Conservation (phyloP, 768 basidiomycete genomes). For the Royoungia palumana region DNA sequence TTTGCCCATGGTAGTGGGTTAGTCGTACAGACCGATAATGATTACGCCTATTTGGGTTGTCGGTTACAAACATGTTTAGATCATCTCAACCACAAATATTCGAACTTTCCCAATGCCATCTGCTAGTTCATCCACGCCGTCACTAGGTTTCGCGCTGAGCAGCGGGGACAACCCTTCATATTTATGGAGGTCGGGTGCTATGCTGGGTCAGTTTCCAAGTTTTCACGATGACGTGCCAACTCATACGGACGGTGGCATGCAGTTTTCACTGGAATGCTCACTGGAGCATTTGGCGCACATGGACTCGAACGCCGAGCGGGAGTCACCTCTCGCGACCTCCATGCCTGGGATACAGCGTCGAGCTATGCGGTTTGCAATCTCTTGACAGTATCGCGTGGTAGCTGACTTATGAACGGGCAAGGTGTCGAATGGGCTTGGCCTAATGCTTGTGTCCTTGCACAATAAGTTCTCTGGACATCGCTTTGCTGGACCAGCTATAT, state of each 20-base stretch:
- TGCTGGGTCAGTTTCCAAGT: slow-evolving; percentile 34
- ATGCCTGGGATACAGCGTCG: slow-evolving; percentile 62
- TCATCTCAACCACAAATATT: background rate
- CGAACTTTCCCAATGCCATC: slow-evolving; percentile 16
- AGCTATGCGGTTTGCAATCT: slow-evolving; percentile 54
- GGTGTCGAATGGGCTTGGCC: slow-evolving; percentile 67
- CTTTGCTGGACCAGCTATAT: slow-evolving; percentile 68
- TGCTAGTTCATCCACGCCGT: slow-evolving; percentile 25
- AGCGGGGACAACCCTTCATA: slow-evolving; percentile 18
- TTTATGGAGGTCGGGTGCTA: slow-evolving; percentile 43
- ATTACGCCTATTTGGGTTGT: slow-evolving; percentile 15
- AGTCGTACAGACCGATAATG: background rate
- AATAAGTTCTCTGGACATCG: slow-evolving; percentile 54
- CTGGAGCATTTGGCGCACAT: slow-evolving; percentile 71
- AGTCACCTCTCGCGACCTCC: slow-evolving; percentile 48
- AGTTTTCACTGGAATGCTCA: slow-evolving; percentile 49
- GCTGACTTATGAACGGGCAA: slow-evolving; percentile 28
- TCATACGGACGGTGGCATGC: background rate
- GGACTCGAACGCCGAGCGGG: slow-evolving; percentile 47
- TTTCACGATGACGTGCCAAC: background rate
- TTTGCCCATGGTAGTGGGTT: slow-evolving; percentile 57
- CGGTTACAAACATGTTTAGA: background rate
- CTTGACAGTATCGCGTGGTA: background rate
- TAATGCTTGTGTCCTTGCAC: slow-evolving; percentile 62
- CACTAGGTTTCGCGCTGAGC: slow-evolving; percentile 18